Evolutionary conservation across 2,329 filamentous ascomycete genomes (phyloP).

Genomic region (Hirsutella thompsonii): DNA sequence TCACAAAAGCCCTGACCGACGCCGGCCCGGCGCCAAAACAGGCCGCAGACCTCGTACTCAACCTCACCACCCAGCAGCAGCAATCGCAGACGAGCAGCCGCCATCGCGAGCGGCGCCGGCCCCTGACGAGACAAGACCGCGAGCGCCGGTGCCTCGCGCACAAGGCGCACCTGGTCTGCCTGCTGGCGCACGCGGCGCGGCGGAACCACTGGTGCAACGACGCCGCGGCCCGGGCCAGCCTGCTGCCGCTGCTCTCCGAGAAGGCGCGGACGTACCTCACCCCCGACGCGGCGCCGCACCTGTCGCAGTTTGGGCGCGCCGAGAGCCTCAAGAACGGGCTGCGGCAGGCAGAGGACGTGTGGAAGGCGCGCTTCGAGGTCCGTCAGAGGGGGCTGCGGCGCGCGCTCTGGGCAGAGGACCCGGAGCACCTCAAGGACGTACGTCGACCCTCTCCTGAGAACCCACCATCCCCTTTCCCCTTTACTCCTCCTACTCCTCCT

Average conservation of each 20-base stretch:
- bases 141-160: constrained; percentile 60
- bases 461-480: constrained; percentile 4
- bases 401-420: constrained; percentile 62
- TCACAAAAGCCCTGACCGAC: constrained; percentile 18
- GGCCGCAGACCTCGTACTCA: constrained; percentile 32
- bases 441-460: no score
- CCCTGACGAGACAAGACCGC: constrained; percentile 40
- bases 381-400: constrained; percentile 58
- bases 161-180: constrained; percentile 71
- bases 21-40: constrained; percentile 10
- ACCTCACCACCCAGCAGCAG: constrained; percentile 34
- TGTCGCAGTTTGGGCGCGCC: constrained; percentile 64
- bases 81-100: constrained; percentile 17
- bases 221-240: constrained; percentile 46
- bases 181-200: constrained; percentile 63
- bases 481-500: not conserved
- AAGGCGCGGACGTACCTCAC: constrained; percentile 56
- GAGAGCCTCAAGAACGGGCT: constrained; percentile 70
- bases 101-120: constrained; percentile 31
- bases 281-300: constrained; percentile 47
- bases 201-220: constrained; percentile 90
- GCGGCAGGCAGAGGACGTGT: constrained; percentile 53
- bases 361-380: constrained; percentile 56
- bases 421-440: constrained; percentile 46
- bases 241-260: constrained; percentile 52